A percentile compares a stretch with the other conserved stretches of the same genome.
Conservation (phyloP, 2,329 filamentous ascomycete species). For the Colletotrichum sp. region DNA sequence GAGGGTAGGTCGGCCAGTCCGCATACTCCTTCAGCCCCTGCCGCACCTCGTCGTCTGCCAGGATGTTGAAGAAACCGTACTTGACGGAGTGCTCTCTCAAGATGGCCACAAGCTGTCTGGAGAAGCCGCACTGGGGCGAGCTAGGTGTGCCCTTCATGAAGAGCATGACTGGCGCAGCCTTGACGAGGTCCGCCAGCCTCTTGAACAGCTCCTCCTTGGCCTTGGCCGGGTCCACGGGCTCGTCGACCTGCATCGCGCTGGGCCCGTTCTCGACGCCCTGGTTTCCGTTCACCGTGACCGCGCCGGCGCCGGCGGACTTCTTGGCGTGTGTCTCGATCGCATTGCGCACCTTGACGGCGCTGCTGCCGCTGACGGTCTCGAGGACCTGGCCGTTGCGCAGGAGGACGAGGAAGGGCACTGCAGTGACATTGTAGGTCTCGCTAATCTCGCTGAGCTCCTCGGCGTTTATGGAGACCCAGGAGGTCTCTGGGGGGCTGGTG, state of each 20-base stretch:
- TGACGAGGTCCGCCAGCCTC: constrained; percentile 83
- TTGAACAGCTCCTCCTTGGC: constrained; percentile 86
- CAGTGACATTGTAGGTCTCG: constrained; percentile 91
- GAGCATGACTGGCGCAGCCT: constrained; percentile 95
- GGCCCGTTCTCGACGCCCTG: constrained; percentile 27
- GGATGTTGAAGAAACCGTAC: constrained; percentile 99
- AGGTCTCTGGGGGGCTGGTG: constrained; percentile 68
- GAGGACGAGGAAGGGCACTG: constrained; percentile 90
- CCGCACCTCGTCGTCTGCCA: constrained; percentile 95
- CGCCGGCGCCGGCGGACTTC: constrained; percentile 40
- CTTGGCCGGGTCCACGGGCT: constrained; percentile 48
- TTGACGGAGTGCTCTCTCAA: constrained; percentile 89
- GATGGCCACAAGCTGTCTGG: constrained; percentile 84
- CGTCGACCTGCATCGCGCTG: constrained; percentile 20
- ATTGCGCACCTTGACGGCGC: constrained; percentile 81
- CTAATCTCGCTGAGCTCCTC: constrained; percentile 93
- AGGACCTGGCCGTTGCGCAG: constrained; percentile 77
- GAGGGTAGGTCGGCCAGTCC: constrained; percentile 98
- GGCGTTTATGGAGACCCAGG: constrained; percentile 91
- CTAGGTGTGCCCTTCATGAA: constrained; percentile 98
- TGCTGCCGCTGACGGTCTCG: constrained; percentile 88
- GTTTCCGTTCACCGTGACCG: constrained; percentile 42
- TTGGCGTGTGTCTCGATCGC: constrained; percentile 85
- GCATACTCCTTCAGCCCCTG: constrained; percentile 96
- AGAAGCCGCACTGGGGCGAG: constrained; percentile 90